phyloP scores from a whole-genome alignment of 805 yeast genomes.

The Starmerella stigmatis region DNA sequence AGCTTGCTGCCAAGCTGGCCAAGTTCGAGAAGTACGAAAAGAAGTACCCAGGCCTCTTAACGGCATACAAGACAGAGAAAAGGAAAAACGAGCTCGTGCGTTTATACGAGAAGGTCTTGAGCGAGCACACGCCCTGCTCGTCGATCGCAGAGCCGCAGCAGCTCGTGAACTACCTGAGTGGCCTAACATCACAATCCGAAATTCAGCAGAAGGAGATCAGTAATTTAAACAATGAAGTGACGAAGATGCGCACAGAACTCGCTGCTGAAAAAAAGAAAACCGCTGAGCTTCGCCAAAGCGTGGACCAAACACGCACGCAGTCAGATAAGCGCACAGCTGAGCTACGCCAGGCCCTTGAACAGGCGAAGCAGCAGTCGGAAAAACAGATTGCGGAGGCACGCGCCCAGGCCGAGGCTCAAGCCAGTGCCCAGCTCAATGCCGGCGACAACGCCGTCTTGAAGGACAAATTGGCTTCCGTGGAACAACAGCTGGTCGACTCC shows the following conservation, averaged over 20 bases:
- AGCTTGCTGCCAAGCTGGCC: constrained; percentile 21
- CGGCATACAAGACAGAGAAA: constrained; percentile 78
- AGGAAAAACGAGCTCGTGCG: constrained; percentile 48
- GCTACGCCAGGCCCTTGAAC: neutral
- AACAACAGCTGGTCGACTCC: constrained; percentile 12
- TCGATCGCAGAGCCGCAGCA: constrained; percentile 62
- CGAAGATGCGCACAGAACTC: neutral
- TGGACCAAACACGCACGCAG: constrained; percentile 11
- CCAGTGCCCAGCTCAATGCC: neutral
- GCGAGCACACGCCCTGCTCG: constrained; percentile 72
- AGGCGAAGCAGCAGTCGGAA: constrained; percentile 15
- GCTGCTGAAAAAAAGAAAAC: neutral
- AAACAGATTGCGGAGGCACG: constrained; percentile 9
- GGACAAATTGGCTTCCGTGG: constrained; percentile 8
- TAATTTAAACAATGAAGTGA: constrained; percentile 27
- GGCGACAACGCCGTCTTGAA: constrained; percentile 1
- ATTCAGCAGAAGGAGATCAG: constrained; percentile 59
- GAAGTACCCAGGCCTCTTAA: constrained; percentile 70
- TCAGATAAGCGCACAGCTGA: constrained; percentile 10
- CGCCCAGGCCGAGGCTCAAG: constrained; percentile 3
- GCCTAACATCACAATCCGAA: constrained; percentile 48
- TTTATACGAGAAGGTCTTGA: constrained; percentile 54
- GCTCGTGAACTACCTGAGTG: constrained; percentile 57
- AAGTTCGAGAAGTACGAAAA: constrained; percentile 55
- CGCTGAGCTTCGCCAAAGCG: neutral